Base-by-base conservation (phyloP, 116 monocot species). In the Dioscorea cayenensis region DNA sequence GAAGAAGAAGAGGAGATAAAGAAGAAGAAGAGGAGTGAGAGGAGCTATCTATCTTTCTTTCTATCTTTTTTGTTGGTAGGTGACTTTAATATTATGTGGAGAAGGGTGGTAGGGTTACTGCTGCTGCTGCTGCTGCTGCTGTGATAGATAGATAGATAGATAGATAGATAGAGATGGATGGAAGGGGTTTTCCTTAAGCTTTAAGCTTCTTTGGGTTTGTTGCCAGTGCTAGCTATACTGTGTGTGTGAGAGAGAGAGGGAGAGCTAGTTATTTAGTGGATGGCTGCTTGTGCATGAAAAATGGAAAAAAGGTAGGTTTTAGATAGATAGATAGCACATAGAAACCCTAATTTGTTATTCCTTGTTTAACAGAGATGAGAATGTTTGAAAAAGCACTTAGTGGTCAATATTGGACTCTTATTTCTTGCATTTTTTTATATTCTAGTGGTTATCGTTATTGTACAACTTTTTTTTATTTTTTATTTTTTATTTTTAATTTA, bases 251-350 rank as follows among this genome's bases (percentile, higher is more conserved):
- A 5, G 43, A 43, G 43, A 10, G 43, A 9, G 8, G 0, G 7
- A 43, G 43, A 32, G 32, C 32, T 32, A 32, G 25, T 25, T 25
- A 32, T 2, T 32, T 32, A 32, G 32, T 32, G 32, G 32, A 32
- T 43, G 43, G 43, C 20, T 85, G 66, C 63, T 63, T 74, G 77
- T 86, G 79, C 76, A 86, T 79, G 70, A 58, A 77, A 74, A 77
- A 32, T 49, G 7, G 27, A 68, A 29, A 36, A 17, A 18, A 36
- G 43, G 12, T 43, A 10, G 43, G 43, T 12, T 43, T 32, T 32
- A 32, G 43, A 43, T 7, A 12, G 43, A 43, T 3, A 43, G 38
- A 38, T 6, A 38, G 43, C 43, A 43, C 43, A 37, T 16, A 29
- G 50, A 69, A 69, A 69, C 69, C 69, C 68, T 68, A 68, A 68